Base-by-base conservation (phyloP, 345 rosid species). In the Hibiscus tridactylites region DNA sequence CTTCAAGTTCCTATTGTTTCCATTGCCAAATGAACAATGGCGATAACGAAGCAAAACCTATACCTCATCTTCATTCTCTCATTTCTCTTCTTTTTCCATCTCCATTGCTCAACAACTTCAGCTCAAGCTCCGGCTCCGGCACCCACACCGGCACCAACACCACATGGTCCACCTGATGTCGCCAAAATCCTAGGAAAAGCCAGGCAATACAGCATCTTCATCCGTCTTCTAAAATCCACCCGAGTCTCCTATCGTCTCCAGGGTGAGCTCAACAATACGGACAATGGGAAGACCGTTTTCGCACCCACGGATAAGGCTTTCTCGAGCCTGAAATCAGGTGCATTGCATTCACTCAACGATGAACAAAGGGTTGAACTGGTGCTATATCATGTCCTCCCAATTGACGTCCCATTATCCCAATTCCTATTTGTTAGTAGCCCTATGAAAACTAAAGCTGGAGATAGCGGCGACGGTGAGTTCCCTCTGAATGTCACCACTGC, bases 301-400 rank as follows among this genome's bases (percentile, higher is more conserved):
- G 87, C 84, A 4, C 87, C 87, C 2, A 54, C 78, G 3, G 87
- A 83, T 70, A 79, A 78, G 35, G 76, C 87, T 1, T 83, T 83
- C 78, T 72, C 83, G 0, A 31, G 67, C 50, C 84, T 83, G 10
- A 77, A 75, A 63, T 49, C 83, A 24, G 87, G 87, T 21, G 75
- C 80, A 9, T 64, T 81, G 28, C 81, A 83, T 28, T 71, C 79
- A 24, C 74, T 83, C 13, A 75, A 47, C 31, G 82, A 77, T 5
- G 81, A 83, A 67, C 80, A 83, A 52, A 80, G 81, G 70, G 74
- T 53, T 0, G 84, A 75, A 75, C 71, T 83, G 12, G 52, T 83
- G 15, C 87, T 77, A 71, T 81, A 77, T 42, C 87, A 83, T 82
- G 8, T 19, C 79, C 33, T 33, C 84, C 2, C 77, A 78, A 54